A percentile compares a stretch with the other conserved stretches of the same genome.
These are phyloP conservation scores for Secale cereale DNA, from an alignment of 176 grass and related monocot species.

Conservation along the genomic window DNA sequence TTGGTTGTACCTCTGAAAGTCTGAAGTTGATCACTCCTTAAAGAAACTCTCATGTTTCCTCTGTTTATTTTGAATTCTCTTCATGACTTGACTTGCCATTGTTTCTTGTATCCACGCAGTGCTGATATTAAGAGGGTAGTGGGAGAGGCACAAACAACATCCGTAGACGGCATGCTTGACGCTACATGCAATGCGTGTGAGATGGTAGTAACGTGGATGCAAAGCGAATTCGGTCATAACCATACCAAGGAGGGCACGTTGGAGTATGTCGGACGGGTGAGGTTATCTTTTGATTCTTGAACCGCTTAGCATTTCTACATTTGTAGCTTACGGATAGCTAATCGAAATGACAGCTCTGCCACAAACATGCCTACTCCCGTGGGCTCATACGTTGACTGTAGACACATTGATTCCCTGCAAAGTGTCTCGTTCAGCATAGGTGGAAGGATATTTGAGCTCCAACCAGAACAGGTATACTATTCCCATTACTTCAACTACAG, in stretches of 20 bases:
- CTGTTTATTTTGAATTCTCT: not conserved
- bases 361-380: constrained; percentile 48
- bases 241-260: constrained; percentile 53
- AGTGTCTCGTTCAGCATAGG: constrained; percentile 55
- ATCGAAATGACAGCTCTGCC: constrained; percentile 49
- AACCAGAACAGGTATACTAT: constrained; percentile 45
- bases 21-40: not conserved
- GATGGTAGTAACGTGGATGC: constrained; percentile 84
- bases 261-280: constrained; percentile 64
- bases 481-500: too few relatives aligned
- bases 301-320: not conserved
- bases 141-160: constrained; percentile 16
- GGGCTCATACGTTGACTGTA: constrained; percentile 59
- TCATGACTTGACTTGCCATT: not conserved
- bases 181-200: constrained; percentile 64
- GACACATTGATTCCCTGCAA: constrained; percentile 26
- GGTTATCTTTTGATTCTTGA: not conserved
- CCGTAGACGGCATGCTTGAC: constrained; percentile 30
- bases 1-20: constrained; percentile 3
- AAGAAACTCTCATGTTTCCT: not conserved
- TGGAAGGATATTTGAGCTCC: constrained; percentile 55
- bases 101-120: constrained; percentile 29
- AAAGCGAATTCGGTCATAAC: constrained; percentile 65
- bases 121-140: constrained; percentile 47
- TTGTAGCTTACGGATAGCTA: not conserved